Percentiles rank a stretch among this genome's conserved stretches.
These are phyloP conservation scores for Paecilomyces niveus DNA, from an alignment of 2,329 filamentous ascomycete species.

Conservation along the genomic window DNA sequence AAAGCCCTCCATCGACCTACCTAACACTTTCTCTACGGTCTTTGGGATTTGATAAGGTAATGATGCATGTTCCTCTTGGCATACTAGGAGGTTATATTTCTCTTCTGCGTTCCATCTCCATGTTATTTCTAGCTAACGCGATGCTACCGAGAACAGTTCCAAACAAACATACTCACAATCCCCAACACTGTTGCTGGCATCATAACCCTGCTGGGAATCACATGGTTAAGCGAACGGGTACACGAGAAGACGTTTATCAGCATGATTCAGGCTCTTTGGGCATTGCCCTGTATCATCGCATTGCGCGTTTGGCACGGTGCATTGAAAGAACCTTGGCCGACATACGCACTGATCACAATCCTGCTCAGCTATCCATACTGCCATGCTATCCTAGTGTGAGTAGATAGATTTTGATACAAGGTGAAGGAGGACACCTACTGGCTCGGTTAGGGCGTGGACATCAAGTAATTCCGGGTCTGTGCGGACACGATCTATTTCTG, in stretches of 20 bases:
- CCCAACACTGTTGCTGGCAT: constrained; percentile 32
- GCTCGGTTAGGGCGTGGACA: constrained; percentile 40
- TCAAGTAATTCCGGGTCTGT: constrained; percentile 58
- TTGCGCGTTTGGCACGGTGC: constrained; percentile 40
- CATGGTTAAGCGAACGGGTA: constrained; percentile 40
- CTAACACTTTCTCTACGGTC: constrained; percentile 53
- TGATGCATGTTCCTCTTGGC: background rate
- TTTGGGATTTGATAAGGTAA: constrained; percentile 49
- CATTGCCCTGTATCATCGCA: constrained; percentile 51
- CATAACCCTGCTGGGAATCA: constrained; percentile 37
- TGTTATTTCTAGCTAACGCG: background rate
- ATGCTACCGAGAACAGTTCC: constrained; percentile 32
- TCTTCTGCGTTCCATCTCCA: background rate
- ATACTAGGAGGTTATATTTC: too few species aligned
- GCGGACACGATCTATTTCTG: constrained; percentile 54
- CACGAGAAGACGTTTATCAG: constrained; percentile 42
- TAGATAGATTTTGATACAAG: background rate
- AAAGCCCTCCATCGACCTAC: constrained; percentile 45
- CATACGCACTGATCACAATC: constrained; percentile 44
- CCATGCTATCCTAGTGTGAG: constrained; percentile 51
- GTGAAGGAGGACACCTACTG: background rate
- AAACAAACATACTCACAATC: constrained; percentile 58
- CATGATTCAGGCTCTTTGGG: constrained; percentile 51
- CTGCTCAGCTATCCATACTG: constrained; percentile 51
- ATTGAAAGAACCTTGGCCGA: constrained; percentile 42